Base-by-base conservation (phyloP, 2,329 filamentous ascomycete genomes). In the Cyphellophora attinorum region DNA sequence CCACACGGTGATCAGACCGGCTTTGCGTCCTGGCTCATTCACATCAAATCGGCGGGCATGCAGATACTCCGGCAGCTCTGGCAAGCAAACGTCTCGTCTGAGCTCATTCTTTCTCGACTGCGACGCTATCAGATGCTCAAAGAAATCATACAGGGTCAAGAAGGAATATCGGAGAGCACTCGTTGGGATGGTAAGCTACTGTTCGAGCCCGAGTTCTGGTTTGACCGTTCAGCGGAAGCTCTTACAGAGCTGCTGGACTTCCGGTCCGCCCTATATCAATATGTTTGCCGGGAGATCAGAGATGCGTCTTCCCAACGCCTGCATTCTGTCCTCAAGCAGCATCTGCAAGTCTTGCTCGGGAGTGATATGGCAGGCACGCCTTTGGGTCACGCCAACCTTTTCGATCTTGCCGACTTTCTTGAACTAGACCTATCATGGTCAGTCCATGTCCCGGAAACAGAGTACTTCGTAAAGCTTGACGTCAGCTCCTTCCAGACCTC, bases 371-470 rank as follows among this genome's bases (percentile, higher is more conserved):
- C 74, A 39, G 79, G 80, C 31, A 74, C 83, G 35, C 65, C 76
- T 4, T 64, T 81, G 23, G 62, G 67, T 17, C 81, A 85, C 38
- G 72, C 80, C 1, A 86, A 82, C 3, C 72, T 96, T 5, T 94
- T 96, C 51, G 86, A 95, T 45, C 70, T 96, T 14, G 91, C 93
- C 50, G 91, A 98, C 59, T 96, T 96, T 51, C 72, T 91, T 54
- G 78, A 83, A 41, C 58, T 81, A 8, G 68, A 74, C 31, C 65
- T 78, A 25, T 58, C 61, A 1, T 56, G 58, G 38, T 52, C 58
- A 10, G 50, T 61, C 28, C 52, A 69, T 2, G 57, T 71, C 2
- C 75, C 77, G 3, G 55, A 65, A 4, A 61, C 82, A 13, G 60
- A 65, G 27, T 73, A 73, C 41, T 79, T 88, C 41, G 62, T 64